Conservation (phyloP, 2,329 filamentous ascomycete species). For the Colletotrichum eremochloae region DNA sequence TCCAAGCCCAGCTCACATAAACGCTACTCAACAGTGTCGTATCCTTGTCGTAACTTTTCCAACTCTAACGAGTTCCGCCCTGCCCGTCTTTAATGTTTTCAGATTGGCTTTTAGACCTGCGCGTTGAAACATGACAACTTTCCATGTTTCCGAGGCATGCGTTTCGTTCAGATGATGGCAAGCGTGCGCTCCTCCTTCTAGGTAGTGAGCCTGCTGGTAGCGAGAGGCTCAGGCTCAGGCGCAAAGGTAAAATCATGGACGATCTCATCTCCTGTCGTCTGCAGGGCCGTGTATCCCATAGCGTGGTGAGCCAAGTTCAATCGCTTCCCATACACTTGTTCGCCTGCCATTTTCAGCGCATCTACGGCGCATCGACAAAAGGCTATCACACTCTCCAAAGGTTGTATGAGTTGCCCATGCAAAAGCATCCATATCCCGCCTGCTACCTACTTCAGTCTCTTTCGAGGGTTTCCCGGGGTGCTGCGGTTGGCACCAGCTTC, state of each 20-base stretch:
- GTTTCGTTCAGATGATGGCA: slow-evolving; percentile 37
- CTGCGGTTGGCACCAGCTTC: background rate
- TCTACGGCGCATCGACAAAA: background rate
- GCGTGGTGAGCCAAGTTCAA: slow-evolving; percentile 8
- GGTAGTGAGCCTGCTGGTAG: background rate
- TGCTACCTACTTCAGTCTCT: no score
- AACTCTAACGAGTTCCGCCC: background rate
- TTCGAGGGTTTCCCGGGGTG: background rate
- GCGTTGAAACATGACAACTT: slow-evolving; percentile 37
- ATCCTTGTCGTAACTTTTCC: background rate
- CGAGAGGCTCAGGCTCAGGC: background rate
- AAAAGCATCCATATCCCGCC: background rate
- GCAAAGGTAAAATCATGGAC: slow-evolving; percentile 17
- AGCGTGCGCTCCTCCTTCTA: slow-evolving; percentile 9
- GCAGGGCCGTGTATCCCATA: slow-evolving; percentile 11
- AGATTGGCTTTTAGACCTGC: slow-evolving; percentile 30
- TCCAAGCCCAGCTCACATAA: background rate
- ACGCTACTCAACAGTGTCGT: background rate
- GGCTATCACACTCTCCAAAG: background rate
- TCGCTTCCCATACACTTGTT: background rate
- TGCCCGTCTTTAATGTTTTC: background rate
- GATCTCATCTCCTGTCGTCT: slow-evolving; percentile 26
- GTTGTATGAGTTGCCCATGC: background rate
- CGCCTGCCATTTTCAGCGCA: slow-evolving; percentile 5
- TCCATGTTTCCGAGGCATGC: slow-evolving; percentile 23